These are phyloP conservation scores for Hymenoscyphus infarciens DNA, from an alignment of 2,329 filamentous ascomycete species.

Conservation along the genomic window DNA sequence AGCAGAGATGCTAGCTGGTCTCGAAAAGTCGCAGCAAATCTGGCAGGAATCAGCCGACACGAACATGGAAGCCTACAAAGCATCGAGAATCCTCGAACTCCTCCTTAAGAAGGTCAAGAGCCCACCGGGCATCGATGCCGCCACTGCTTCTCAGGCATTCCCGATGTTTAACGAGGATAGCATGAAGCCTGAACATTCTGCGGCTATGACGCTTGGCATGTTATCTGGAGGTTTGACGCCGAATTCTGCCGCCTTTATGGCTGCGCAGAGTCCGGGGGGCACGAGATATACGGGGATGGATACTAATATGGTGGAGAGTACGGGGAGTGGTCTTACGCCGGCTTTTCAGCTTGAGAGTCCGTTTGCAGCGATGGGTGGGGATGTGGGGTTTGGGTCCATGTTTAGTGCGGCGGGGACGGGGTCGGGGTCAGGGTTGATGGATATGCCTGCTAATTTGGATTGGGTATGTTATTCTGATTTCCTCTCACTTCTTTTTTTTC, in stretches of 20 bases:
- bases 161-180: constrained; percentile 42
- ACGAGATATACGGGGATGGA: constrained; percentile 31
- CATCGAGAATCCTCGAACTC: constrained; percentile 72
- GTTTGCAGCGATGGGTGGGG: constrained; percentile 24
- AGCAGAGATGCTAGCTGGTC: constrained; percentile 69
- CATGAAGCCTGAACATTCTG: constrained; percentile 60
- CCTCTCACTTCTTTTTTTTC: too few species aligned
- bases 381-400: constrained; percentile 52
- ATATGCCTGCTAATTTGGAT: constrained; percentile 55
- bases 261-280: constrained; percentile 35
- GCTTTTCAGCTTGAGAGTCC: constrained; percentile 37
- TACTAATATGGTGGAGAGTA: constrained; percentile 32
- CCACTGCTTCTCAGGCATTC: constrained; percentile 29
- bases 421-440: constrained; percentile 42
- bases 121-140: constrained; percentile 34
- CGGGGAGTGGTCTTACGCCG: constrained; percentile 41
- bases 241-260: constrained; percentile 37
- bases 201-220: constrained; percentile 68
- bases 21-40: constrained; percentile 71
- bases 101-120: constrained; percentile 76
- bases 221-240: constrained; percentile 59
- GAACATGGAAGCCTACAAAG: constrained; percentile 89
- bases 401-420: constrained; percentile 34
- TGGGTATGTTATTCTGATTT: constrained; percentile 49
- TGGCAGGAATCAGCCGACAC: constrained; percentile 75